Percentiles rank a stretch among this genome's conserved stretches.
phyloP scores from a whole-genome alignment of 495 filamentous ascomycete species.

The Parmelia sp. region DNA sequence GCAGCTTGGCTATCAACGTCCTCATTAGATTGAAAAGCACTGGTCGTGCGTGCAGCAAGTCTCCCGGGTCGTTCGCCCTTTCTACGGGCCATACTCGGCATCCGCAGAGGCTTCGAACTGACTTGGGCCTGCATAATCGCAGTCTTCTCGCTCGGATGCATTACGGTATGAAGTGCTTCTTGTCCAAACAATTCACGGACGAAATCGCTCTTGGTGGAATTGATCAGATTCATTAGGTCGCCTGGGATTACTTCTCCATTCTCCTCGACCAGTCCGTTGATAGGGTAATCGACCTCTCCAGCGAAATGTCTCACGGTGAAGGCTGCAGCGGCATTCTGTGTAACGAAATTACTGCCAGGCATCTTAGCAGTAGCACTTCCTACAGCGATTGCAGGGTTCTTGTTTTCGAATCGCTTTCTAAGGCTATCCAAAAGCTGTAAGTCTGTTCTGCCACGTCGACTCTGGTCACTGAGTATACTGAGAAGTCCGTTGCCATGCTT shows the following conservation, averaged over 20 bases:
- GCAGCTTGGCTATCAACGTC: conserved; percentile 46
- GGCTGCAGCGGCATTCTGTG: conserved; percentile 63
- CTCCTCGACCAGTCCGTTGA: conserved; percentile 79
- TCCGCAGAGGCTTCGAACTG: conserved; percentile 85
- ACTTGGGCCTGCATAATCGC: conserved; percentile 95
- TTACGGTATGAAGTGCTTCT: conserved; percentile 80
- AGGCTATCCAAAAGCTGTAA: conserved; percentile 83
- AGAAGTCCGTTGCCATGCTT: conserved; percentile 89
- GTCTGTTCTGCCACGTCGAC: conserved; percentile 77
- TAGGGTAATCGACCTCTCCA: conserved; percentile 91
- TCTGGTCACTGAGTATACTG: conserved; percentile 93
- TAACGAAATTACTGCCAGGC: conserved; percentile 75
- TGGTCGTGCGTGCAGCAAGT: conserved; percentile 31
- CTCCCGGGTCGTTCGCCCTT: conserved; percentile 49
- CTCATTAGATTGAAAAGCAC: conserved; percentile 44
- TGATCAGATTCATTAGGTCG: conserved; percentile 92
- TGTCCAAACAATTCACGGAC: conserved; percentile 87
- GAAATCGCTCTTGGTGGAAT: conserved; percentile 78
- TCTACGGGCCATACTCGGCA: conserved; percentile 83
- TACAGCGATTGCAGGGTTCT: conserved; percentile 82
- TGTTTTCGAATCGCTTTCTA: conserved; percentile 86
- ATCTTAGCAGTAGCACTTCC: conserved; percentile 58
- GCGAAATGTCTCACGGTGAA: conserved; percentile 95
- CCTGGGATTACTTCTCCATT: conserved; percentile 94
- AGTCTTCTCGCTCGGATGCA: conserved; percentile 82